Base-by-base conservation (phyloP, 345 rosid genomes). In the Arabis alpina region DNA sequence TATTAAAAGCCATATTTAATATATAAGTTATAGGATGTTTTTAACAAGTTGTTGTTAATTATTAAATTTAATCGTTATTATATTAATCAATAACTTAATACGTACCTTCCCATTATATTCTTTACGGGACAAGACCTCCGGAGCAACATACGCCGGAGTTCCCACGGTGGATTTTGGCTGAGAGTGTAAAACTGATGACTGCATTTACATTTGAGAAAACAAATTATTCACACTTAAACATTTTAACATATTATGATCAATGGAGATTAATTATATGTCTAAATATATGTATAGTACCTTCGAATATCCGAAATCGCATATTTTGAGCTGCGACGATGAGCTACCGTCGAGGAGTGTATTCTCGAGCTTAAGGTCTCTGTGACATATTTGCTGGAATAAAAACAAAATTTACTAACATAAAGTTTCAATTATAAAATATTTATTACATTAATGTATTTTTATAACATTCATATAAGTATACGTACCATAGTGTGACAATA, bases 91-190 rank as follows among this genome's bases (percentile, higher is more conserved):
- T 51, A 43, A 28, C 8, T 61, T 42, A 53, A 28, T 51, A 42
- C 24, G 27, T 42, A 90, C 98, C 89, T 90, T 88, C 41, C 97
- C 96, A 45, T 93, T 88, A 61, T 93, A 93, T 73, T 88, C 97
- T 77, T 83, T 90, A 4, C 79, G 85, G 0, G 87, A 75, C 34
- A 93, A 71, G 47, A 93, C 90, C 79, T 93, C 96, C 0, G 98
- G 98, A 1, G 98, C 98, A 28, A 92, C 87, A 44, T 88, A 90
- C 48, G 98, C 98, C 3, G 97, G 98, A 2, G 96, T 90, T 72
- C 98, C 98, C n/a, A 90, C 98, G 0, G 97, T 87, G 8, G 98
- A 92, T 78, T 92, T 92, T 47, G 98, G 98, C 50, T 92, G 98
- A 43, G 98, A 92, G 70, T 92, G 97, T 70, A 90, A 80, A 55